These are phyloP conservation scores for Phialophora macrospora DNA, from an alignment of 2,329 filamentous ascomycete genomes.

Conservation along the genomic window DNA sequence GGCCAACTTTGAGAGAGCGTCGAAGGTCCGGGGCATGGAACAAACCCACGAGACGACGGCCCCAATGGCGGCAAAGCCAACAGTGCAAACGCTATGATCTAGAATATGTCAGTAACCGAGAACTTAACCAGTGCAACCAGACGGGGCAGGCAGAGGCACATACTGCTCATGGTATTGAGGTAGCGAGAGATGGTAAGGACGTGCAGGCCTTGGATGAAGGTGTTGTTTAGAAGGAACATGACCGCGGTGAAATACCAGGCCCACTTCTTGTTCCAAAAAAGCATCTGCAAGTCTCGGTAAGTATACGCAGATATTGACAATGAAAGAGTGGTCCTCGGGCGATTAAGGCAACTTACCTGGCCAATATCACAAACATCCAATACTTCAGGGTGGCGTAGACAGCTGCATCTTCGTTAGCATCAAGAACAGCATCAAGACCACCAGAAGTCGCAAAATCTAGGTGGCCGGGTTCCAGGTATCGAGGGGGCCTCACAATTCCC, in stretches of 20 bases:
- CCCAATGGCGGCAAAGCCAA: conserved; percentile 76
- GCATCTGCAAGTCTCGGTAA: conserved; percentile 64
- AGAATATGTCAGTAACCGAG: conserved; percentile 44
- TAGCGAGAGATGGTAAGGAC: conserved; percentile 38
- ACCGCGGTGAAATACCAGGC: conserved; percentile 70
- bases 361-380: conserved; percentile 93
- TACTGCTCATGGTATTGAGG: conserved; percentile 37
- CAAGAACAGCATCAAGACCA: neutral
- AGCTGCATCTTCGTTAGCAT: conserved; percentile 46
- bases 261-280: conserved; percentile 84
- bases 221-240: conserved; percentile 95
- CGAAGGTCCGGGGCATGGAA: conserved; percentile 85
- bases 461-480: neutral
- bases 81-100: conserved; percentile 72
- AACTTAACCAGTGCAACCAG: neutral
- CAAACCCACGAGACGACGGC: conserved; percentile 75
- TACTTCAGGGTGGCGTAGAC: conserved; percentile 85
- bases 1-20: conserved; percentile 76
- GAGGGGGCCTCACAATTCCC: conserved; percentile 65
- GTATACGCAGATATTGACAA: neutral
- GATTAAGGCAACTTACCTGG: neutral
- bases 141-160: conserved; percentile 12
- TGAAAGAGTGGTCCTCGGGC: too few relatives aligned
- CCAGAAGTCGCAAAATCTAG: neutral
- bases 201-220: conserved; percentile 71